These are phyloP conservation scores for Lecanoromycetidae sp. DNA, from an alignment of 2,329 filamentous ascomycete genomes.

Conservation along the genomic window DNA sequence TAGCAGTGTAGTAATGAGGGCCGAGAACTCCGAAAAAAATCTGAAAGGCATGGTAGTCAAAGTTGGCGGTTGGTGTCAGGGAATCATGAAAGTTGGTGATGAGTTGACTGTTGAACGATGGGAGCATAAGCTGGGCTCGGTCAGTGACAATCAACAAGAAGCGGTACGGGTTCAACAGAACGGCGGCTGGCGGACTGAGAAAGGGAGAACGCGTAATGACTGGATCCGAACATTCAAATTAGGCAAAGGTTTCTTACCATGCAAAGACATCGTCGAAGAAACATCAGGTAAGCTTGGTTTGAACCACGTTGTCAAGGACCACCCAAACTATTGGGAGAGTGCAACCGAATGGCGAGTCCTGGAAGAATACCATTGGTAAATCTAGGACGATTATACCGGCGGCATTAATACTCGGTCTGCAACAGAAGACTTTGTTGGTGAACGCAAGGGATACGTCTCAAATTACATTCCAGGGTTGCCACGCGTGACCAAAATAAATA, in stretches of 20 bases:
- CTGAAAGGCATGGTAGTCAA: slow-evolving; percentile 18
- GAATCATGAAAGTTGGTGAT: slow-evolving; percentile 17
- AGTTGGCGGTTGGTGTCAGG: slow-evolving; percentile 19
- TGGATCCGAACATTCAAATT: slow-evolving; percentile 7
- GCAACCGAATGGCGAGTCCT: slow-evolving; percentile 11
- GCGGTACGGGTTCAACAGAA: neutral
- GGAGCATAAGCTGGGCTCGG: slow-evolving; percentile 2
- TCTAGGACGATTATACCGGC: no score
- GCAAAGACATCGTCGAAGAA: slow-evolving; percentile 5
- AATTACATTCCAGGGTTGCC: neutral
- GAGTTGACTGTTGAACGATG: slow-evolving; percentile 18
- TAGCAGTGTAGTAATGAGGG: slow-evolving; percentile 12
- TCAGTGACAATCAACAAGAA: neutral
- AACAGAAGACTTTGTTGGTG: no score
- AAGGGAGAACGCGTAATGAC: slow-evolving; percentile 1
- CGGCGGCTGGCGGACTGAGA: neutral
- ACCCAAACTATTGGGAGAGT: neutral
- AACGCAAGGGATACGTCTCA: neutral
- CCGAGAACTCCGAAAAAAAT: slow-evolving; percentile 6
- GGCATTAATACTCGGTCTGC: no score
- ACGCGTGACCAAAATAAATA: no score
- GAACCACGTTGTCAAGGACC: neutral
- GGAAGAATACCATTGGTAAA: slow-evolving; percentile 15
- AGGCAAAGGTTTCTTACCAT: slow-evolving; percentile 8
- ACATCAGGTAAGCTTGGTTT: slow-evolving; percentile 9